Conservation (phyloP, 441 rosid genomes). For the Daphne laureola region DNA sequence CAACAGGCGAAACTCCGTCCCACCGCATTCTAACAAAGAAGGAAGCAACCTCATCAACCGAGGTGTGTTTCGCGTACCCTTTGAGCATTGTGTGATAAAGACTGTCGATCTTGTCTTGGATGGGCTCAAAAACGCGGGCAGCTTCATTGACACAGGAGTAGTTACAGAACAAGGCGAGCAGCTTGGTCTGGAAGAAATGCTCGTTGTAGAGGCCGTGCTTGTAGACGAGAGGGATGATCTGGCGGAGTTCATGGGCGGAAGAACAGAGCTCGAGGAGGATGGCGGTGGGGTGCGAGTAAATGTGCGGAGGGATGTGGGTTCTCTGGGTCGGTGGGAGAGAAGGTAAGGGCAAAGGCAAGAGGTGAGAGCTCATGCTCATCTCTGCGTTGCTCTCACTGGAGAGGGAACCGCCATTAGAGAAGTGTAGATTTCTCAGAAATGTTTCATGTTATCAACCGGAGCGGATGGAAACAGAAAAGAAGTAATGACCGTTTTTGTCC, state of each 20-base stretch:
- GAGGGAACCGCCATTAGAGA: no score
- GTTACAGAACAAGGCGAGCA: slow-evolving; percentile 74
- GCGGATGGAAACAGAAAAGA: no score
- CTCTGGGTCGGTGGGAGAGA: slow-evolving; percentile 34
- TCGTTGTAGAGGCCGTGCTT: slow-evolving; percentile 58
- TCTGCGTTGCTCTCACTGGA: not conserved
- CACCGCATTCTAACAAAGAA: slow-evolving; percentile 59
- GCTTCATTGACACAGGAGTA: slow-evolving; percentile 59
- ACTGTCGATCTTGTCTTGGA: slow-evolving; percentile 46
- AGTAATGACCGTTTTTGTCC: no score
- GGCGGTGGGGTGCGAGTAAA: slow-evolving; percentile 76
- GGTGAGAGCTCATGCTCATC: slow-evolving; percentile 35
- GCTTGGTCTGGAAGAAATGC: slow-evolving; percentile 69
- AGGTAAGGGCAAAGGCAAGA: slow-evolving; percentile 17
- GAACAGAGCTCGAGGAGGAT: slow-evolving; percentile 69
- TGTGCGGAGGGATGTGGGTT: slow-evolving; percentile 45
- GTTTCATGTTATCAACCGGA: no score
- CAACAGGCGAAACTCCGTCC: slow-evolving; percentile 54
- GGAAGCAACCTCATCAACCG: slow-evolving; percentile 38
- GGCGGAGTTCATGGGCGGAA: slow-evolving; percentile 49
- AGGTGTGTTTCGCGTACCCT: slow-evolving; percentile 53
- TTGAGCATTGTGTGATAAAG: slow-evolving; percentile 84
- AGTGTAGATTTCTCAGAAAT: no score
- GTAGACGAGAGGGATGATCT: slow-evolving; percentile 54
- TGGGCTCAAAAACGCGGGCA: slow-evolving; percentile 59